Base-by-base conservation (phyloP, 129 eudicot genomes). In the Tagetes patula region DNA sequence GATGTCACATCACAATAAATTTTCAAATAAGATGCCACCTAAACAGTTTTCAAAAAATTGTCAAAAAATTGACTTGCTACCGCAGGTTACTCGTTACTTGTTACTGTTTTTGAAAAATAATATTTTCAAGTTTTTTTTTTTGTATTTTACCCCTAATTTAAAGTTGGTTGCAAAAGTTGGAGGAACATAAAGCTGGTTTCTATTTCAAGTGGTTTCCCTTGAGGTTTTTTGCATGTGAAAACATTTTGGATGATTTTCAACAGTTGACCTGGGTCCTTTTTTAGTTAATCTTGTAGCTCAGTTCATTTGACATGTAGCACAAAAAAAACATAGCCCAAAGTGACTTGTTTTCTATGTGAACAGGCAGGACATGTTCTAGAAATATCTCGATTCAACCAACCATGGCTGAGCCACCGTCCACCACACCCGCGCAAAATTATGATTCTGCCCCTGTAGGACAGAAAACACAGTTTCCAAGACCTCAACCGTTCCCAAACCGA, bases 391-490 rank as follows among this genome's bases (percentile, higher is more conserved):
- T 55, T 33, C 88, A 58, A 66, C 74, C 81, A 2, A 47, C 74
- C 42, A 61, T 34, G 60, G 75, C 76, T 30, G 89, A 78, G 73
- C 10, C 81, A 52, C 77, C 82, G 52, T 56, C 49, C 54, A 79
- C 81, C 34, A 40, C 60, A 10, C 78, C 43, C 14, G 31, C 76
- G 20, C 84, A 40, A 72, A 74, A 36, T 73, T 64, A 66, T 5
- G 75, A 71, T 71, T 40, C 54, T 55, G n/a, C 46, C 81, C 41
- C 85, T 63, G 60, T 70, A 75, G 72, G 82, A 82, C 65, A 78
- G 9, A 70, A 70, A 43, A 84, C 82, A 62, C 32, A 77, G n/a
- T 63, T 79, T 37, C 50, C 82, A 20, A 87, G 81, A 74, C n/a
- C 83, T 66, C 86, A 83, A 60, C 70, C 73, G n/a, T 69, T 50